Base-by-base conservation (phyloP, 2,329 filamentous ascomycete species). In the Arthrobotrys sphaeroides region DNA sequence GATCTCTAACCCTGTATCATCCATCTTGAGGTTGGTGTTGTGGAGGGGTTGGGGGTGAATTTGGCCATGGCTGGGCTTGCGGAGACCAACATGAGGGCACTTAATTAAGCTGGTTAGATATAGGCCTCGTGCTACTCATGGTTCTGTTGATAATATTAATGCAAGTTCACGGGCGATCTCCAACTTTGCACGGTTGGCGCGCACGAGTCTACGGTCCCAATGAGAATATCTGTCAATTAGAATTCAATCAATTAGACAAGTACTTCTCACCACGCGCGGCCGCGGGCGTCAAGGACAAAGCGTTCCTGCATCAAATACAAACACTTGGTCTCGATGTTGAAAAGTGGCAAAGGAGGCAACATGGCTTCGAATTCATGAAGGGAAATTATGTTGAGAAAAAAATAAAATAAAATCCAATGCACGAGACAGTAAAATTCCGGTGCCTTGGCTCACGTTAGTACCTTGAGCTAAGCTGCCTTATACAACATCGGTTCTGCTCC, bases 321-420 rank as follows among this genome's bases (percentile, higher is more conserved):
- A 73, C 69, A 61, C 40, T 31, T 43, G 22, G 60, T 43, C 60
- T 51, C 24, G 31, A 24, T 49, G 13, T 61, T 31, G 26, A 62
- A 74, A n/a, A 74, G 62, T 68, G 62, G 70, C 64, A 74, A 74
- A 74, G 70, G 70, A 74, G 70, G 70, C 57, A 64, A n/a, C n/a
- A 62, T 62, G 62, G 38, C 55, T 67, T 31, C 33, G 5, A 53
- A 67, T 57, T 47, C 26, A 47, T 33, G 61, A 74, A 68, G 62
- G 70, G 62, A 74, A 74, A 74, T 74, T 74, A 57, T 55, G 57
- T 28, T 42, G 62, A 55, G 53, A 64, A 74, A 60, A n/a, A n/a
- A n/a, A n/a, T n/a, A n/a, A n/a, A n/a, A n/a, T n/a, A n/a, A n/a
- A 31, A 57, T 38, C 53, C 18, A 59, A 42, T 60, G 40, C 45